Percentiles rank a stretch among this genome's conserved stretches.
Conservation (phyloP, 1,139 yeast genomes). For the Magnusiomyces ingens region DNA sequence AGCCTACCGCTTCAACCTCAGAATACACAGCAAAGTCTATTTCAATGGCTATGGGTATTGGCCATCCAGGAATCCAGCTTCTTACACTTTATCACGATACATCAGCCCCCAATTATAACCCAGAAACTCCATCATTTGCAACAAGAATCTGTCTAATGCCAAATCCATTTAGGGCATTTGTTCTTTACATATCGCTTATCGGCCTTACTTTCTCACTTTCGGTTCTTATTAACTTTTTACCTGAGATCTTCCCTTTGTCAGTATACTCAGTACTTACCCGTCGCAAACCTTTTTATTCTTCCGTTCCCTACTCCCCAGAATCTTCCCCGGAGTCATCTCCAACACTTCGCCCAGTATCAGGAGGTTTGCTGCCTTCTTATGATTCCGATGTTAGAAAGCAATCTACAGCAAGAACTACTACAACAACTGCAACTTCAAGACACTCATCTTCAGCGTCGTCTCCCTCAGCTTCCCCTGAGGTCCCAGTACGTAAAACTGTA, state of each 20-base stretch:
- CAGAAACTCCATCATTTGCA: conserved; percentile 15
- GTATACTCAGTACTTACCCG: neutral
- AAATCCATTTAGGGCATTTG: conserved; percentile 50
- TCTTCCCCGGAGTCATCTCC: conserved; percentile 2
- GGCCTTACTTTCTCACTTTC: conserved; percentile 18
- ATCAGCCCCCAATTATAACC: neutral
- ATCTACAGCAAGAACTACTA: neutral
- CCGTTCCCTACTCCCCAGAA: neutral
- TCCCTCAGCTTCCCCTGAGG: neutral
- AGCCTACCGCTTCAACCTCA: conserved; percentile 35
- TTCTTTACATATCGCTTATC: conserved; percentile 26
- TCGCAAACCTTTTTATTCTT: neutral
- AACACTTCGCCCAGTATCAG: conserved; percentile 3
- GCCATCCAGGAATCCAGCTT: conserved; percentile 77
- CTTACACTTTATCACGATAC: conserved; percentile 44
- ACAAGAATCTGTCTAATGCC: conserved; percentile 64
- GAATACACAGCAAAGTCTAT: conserved; percentile 86
- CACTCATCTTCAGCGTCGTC: conserved; percentile 10
- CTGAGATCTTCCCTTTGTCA: conserved; percentile 17
- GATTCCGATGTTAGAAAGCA: neutral
- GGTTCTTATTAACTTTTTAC: conserved; percentile 16
- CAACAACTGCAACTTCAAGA: conserved; percentile 4
- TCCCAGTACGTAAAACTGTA: neutral
- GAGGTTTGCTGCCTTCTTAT: conserved; percentile 4
- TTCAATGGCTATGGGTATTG: conserved; percentile 89